A percentile compares a stretch with the other conserved stretches of the same genome.
These are phyloP conservation scores for Usnea hakonensis DNA, from an alignment of 495 filamentous ascomycete genomes.

Conservation along the genomic window DNA sequence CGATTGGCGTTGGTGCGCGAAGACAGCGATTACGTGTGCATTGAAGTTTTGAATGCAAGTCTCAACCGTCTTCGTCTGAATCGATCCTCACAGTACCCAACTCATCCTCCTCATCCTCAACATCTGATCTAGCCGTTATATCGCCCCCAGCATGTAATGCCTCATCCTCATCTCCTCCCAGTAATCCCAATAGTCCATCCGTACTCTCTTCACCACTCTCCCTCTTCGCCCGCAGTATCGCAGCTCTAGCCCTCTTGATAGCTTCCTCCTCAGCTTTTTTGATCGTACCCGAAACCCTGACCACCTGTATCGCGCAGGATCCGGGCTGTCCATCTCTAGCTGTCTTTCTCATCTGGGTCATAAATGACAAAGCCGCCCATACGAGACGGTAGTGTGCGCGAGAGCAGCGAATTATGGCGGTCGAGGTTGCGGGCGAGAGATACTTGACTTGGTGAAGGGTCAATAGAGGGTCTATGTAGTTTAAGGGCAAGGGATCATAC, in stretches of 20 bases:
- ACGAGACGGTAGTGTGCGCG: constrained; percentile 74
- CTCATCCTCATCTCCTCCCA: constrained; percentile 29
- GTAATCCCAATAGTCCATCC: constrained; percentile 28
- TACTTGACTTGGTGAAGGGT: constrained; percentile 64
- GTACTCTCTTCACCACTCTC: constrained; percentile 28
- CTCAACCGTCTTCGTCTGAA: constrained; percentile 18
- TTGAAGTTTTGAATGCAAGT: not conserved
- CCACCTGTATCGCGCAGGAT: constrained; percentile 73
- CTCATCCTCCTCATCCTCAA: constrained; percentile 36
- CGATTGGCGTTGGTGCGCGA: not conserved
- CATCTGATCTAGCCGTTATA: constrained; percentile 24
- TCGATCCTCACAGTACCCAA: constrained; percentile 22
- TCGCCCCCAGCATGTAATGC: constrained; percentile 36
- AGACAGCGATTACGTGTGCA: not conserved
- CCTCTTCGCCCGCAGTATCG: constrained; percentile 56
- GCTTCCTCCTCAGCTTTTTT: constrained; percentile 85
- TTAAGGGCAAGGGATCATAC: constrained; percentile 37
- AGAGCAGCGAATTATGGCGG: constrained; percentile 75
- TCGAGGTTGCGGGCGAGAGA: constrained; percentile 83
- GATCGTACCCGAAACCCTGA: constrained; percentile 89
- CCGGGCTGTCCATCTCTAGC: constrained; percentile 31
- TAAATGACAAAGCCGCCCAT: constrained; percentile 82
- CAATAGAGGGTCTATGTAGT: constrained; percentile 16
- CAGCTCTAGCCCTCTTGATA: constrained; percentile 62
- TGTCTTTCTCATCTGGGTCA: constrained; percentile 56